Evolutionary conservation across 495 filamentous ascomycete genomes (phyloP).

Genomic region (Annulohypoxylon stygium): DNA sequence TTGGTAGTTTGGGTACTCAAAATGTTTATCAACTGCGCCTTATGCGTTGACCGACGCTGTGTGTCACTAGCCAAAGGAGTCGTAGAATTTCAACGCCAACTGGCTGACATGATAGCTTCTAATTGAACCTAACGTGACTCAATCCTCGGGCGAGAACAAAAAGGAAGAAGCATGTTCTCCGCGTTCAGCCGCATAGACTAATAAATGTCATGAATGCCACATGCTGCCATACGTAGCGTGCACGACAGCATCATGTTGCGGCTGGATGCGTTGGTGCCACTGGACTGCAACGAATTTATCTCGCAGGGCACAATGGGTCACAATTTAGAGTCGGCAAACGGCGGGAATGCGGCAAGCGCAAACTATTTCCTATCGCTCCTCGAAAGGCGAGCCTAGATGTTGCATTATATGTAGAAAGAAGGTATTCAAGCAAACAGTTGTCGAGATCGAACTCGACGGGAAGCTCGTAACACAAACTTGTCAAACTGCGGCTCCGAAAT

Average conservation of each 20-base stretch:
- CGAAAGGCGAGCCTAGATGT: background rate
- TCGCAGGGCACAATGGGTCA: slow-evolving; percentile 3
- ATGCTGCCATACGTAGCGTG: slow-evolving; percentile 5
- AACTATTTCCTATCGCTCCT: background rate
- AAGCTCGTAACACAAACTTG: background rate
- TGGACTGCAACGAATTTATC: background rate
- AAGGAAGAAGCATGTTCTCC: background rate
- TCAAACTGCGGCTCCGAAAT: background rate
- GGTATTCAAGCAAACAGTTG: slow-evolving; percentile 13
- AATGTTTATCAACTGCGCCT: background rate
- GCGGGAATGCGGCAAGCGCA: background rate
- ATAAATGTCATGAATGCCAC: slow-evolving; percentile 10
- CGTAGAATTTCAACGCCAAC: background rate
- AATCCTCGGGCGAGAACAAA: background rate
- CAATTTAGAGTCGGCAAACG: slow-evolving; percentile 4
- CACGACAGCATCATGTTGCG: slow-evolving; percentile 6
- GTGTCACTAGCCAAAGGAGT: background rate
- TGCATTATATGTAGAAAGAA: background rate
- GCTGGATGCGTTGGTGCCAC: slow-evolving; percentile 17
- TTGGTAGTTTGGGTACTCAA: background rate
- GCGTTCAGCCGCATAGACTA: slow-evolving; percentile 30
- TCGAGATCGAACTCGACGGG: slow-evolving; percentile 23
- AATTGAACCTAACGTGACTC: background rate
- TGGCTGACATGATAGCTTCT: background rate
- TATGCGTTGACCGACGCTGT: background rate